Percentiles rank a stretch among this genome's conserved stretches.
phyloP scores from a whole-genome alignment of 2,329 filamentous ascomycete species.

The Apiospora phragmitis region DNA sequence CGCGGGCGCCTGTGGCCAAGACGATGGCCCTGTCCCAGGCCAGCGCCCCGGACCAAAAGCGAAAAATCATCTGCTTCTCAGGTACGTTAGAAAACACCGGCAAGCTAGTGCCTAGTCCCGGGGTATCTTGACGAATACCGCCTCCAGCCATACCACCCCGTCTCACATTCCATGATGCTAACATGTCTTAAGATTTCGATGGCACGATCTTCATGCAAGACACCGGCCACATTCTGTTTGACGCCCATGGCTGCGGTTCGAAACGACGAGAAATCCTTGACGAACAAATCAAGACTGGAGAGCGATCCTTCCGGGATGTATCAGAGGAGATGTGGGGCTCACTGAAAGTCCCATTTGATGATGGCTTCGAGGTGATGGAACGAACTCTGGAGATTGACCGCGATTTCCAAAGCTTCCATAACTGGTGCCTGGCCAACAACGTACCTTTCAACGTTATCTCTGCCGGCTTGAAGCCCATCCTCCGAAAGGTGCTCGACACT shows the following conservation, averaged over 20 bases:
- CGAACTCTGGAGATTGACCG: constrained; percentile 62
- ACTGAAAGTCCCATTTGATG: constrained; percentile 65
- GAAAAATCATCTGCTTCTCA: constrained; percentile 61
- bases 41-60: constrained; percentile 31
- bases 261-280: constrained; percentile 58
- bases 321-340: constrained; percentile 73
- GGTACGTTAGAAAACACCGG: constrained; percentile 35
- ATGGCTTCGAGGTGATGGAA: constrained; percentile 67
- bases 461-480: constrained; percentile 65
- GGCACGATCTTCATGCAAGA: constrained; percentile 74
- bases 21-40: constrained; percentile 35
- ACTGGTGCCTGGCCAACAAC: constrained; percentile 61
- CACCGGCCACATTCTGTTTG: constrained; percentile 69
- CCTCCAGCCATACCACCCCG: not conserved
- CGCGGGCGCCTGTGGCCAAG: constrained; percentile 30
- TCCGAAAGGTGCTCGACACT: constrained; percentile 61
- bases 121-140: not conserved
- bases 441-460: constrained; percentile 72
- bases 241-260: constrained; percentile 62
- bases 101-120: not conserved
- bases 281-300: constrained; percentile 63
- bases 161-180: constrained; percentile 9
- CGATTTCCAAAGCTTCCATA: constrained; percentile 64
- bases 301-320: constrained; percentile 68
- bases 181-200: constrained; percentile 58